Evolutionary conservation across 352 stramenopile species (phyloP).

Genomic region (Globisporangium paroecandrum): DNA sequence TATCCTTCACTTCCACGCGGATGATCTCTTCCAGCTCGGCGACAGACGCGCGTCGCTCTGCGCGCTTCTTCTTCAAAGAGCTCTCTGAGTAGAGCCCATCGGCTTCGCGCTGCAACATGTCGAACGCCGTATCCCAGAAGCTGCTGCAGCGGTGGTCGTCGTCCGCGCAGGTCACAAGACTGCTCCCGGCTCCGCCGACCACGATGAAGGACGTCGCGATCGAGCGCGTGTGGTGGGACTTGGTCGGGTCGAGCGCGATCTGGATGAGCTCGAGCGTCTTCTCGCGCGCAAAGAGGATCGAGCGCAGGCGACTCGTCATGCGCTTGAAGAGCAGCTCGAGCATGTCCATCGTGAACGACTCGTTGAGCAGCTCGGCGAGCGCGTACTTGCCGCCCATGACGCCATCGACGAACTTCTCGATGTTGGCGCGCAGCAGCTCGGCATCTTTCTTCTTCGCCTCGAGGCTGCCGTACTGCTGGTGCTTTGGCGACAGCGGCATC

Average conservation of each 20-base stretch:
- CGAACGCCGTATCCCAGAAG: slow-evolving; percentile 75
- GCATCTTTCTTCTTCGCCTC: slow-evolving; percentile 48
- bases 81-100: slow-evolving; percentile 37
- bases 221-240: slow-evolving; percentile 57
- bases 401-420: slow-evolving; percentile 83
- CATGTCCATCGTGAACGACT: slow-evolving; percentile 82
- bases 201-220: slow-evolving; percentile 80
- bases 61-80: slow-evolving; percentile 32
- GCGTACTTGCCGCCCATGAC: slow-evolving; percentile 63
- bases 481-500: slow-evolving; percentile 32
- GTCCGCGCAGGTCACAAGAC: slow-evolving; percentile 41
- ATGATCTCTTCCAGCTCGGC: slow-evolving; percentile 76
- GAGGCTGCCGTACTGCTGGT: slow-evolving; percentile 22
- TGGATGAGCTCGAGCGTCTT: slow-evolving; percentile 75
- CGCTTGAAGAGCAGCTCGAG: slow-evolving; percentile 83
- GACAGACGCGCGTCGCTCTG: slow-evolving; percentile 44
- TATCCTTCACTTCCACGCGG: slow-evolving; percentile 68
- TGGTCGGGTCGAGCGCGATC: slow-evolving; percentile 51
- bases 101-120: slow-evolving; percentile 58
- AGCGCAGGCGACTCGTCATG: slow-evolving; percentile 74
- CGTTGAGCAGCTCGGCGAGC: slow-evolving; percentile 69
- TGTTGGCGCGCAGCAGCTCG: slow-evolving; percentile 61
- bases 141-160: slow-evolving; percentile 51
- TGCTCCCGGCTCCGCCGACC: slow-evolving; percentile 56
- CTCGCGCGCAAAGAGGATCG: slow-evolving; percentile 65